phyloP scores from a whole-genome alignment of 169 alveolate species.

The Babesia caballi region DNA sequence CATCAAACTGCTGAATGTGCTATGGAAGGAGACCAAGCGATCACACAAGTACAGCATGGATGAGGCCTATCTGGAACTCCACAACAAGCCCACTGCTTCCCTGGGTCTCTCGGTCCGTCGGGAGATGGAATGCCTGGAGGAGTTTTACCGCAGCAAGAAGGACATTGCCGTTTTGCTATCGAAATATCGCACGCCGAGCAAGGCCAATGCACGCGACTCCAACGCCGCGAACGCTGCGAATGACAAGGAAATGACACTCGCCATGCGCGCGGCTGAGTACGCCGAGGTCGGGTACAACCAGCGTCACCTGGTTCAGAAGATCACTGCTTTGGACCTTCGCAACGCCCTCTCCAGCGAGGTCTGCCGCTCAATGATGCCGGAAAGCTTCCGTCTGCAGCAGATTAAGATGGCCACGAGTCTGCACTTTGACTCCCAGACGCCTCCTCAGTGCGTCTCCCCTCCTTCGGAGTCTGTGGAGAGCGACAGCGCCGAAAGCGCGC shows the following conservation, averaged over 20 bases:
- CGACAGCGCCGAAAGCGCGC: conserved; percentile 1
- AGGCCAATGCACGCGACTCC: not conserved
- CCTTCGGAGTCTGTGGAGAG: conserved; percentile 12
- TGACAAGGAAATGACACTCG: not conserved
- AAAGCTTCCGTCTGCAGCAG: conserved; percentile 32
- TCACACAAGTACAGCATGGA: conserved; percentile 48
- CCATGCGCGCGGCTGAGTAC: conserved; percentile 42
- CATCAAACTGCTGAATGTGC: conserved; percentile 13
- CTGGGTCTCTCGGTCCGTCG: conserved; percentile 13
- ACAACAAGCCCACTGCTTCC: not conserved
- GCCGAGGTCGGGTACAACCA: conserved; percentile 63
- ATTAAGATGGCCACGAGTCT: conserved; percentile 24
- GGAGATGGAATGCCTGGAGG: conserved; percentile 18
- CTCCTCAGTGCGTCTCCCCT: conserved; percentile 60
- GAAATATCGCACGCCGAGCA: conserved; percentile 22
- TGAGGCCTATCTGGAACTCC: conserved; percentile 9
- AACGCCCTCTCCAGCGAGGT: conserved; percentile 40
- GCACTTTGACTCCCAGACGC: conserved; percentile 65
- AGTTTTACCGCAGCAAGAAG: conserved; percentile 6
- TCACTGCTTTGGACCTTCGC: conserved; percentile 50
- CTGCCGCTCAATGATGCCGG: conserved; percentile 25
- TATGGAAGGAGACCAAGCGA: conserved; percentile 50
- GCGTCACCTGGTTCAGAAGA: conserved; percentile 33
- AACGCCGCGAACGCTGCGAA: not conserved
- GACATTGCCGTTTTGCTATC: conserved; percentile 36